A percentile compares a stretch with the other conserved stretches of the same genome.
Evolutionary conservation across 768 basidiomycete species (phyloP).

Genomic region (Cystobasidium ongulense): DNA sequence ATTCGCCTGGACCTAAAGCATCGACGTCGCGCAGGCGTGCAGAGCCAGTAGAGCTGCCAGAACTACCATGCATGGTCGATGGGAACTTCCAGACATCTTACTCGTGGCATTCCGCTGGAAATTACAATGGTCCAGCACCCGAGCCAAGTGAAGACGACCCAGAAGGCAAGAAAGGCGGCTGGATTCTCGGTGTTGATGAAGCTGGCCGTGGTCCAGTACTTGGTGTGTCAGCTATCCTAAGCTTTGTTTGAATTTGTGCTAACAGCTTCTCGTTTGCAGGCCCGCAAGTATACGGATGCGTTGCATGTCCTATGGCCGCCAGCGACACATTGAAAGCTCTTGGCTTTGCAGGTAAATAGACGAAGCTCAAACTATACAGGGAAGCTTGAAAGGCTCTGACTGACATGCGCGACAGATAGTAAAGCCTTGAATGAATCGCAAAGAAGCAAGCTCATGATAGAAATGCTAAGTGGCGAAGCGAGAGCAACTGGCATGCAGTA

Average conservation of each 20-base stretch:
- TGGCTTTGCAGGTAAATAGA: slow-evolving; percentile 74
- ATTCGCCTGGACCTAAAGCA: neutral
- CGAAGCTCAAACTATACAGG: neutral
- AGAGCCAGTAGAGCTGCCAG: slow-evolving; percentile 24
- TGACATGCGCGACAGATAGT: slow-evolving; percentile 58
- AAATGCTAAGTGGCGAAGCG: slow-evolving; percentile 53
- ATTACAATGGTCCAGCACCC: neutral
- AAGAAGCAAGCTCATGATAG: slow-evolving; percentile 58
- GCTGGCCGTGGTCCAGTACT: slow-evolving; percentile 92
- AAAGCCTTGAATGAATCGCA: slow-evolving; percentile 72
- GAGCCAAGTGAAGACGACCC: slow-evolving; percentile 25
- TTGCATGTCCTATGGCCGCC: slow-evolving; percentile 78
- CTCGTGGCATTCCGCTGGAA: slow-evolving; percentile 41
- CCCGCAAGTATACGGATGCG: slow-evolving; percentile 90
- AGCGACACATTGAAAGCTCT: slow-evolving; percentile 63
- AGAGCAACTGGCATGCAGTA: slow-evolving; percentile 40
- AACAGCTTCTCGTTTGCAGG: slow-evolving; percentile 38
- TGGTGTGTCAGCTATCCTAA: slow-evolving; percentile 48
- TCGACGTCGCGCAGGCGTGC: neutral
- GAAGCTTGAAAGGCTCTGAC: neutral
- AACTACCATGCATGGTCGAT: slow-evolving; percentile 35
- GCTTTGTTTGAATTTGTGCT: neutral
- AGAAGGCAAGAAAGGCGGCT: slow-evolving; percentile 35
- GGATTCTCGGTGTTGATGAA: slow-evolving; percentile 94
- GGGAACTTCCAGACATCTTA: slow-evolving; percentile 35